A percentile compares a stretch with the other conserved stretches of the same genome.
Evolutionary conservation across 2,329 filamentous ascomycete species (phyloP).

Genomic region (Didymella keratinophila): DNA sequence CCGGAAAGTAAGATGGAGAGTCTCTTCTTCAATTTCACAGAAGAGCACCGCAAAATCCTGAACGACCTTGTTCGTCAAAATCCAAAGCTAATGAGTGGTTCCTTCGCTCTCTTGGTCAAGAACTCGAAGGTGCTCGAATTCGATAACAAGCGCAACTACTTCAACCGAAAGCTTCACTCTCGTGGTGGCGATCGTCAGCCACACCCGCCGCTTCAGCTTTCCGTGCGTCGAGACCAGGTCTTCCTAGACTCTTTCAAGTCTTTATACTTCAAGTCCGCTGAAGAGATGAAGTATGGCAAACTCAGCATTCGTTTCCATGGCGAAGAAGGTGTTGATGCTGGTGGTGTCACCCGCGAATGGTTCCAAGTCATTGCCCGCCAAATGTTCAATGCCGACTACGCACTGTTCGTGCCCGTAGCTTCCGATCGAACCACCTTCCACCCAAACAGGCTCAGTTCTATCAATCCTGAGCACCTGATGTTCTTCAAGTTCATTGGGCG

Average conservation of each 20-base stretch:
- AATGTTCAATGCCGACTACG: conserved; percentile 99
- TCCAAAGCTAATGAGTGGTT: conserved; percentile 97
- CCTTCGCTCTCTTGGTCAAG: conserved; percentile 93
- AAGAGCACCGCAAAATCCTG: conserved; percentile 95
- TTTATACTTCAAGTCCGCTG: conserved; percentile 94
- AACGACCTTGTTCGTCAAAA: conserved; percentile 98
- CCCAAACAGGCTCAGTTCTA: conserved; percentile 89
- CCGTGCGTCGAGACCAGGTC: conserved; percentile 90
- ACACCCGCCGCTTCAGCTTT: conserved; percentile 81
- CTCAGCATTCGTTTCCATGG: conserved; percentile 97
- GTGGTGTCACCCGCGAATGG: conserved; percentile 97
- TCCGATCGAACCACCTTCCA: conserved; percentile 99
- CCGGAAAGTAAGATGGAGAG: conserved; percentile 84
- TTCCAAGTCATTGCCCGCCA: conserved; percentile 96
- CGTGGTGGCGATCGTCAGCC: conserved; percentile 71
- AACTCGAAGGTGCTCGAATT: conserved; percentile 99
- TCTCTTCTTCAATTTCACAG: conserved; percentile 96
- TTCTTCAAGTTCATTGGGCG: conserved; percentile 99
- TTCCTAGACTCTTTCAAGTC: conserved; percentile 99
- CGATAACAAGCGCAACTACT: conserved; percentile 99
- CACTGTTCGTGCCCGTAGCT: conserved; percentile 93
- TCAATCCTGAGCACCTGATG: conserved; percentile 94
- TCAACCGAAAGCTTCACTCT: conserved; percentile 89
- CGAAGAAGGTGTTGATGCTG: conserved; percentile 97
- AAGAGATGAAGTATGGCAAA: conserved; percentile 99